Conservation (phyloP, 2,329 filamentous ascomycete species). For the Lasiodiplodia theobromae region DNA sequence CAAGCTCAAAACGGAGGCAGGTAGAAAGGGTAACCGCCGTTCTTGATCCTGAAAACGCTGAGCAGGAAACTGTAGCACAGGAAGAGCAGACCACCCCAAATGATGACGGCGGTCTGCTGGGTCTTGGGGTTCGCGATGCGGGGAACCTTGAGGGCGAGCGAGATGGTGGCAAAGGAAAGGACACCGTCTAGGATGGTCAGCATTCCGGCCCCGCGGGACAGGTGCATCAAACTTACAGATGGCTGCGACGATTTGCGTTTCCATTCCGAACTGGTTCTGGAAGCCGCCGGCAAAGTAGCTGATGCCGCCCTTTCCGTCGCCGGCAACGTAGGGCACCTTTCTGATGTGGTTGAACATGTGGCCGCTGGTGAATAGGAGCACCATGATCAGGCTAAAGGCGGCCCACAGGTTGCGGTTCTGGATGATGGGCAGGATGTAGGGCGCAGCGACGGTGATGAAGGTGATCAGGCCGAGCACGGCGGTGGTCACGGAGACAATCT, state of each 20-base stretch:
- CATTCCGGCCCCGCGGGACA: neutral
- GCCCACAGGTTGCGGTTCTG: constrained; percentile 96
- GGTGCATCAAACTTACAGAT: constrained; percentile 73
- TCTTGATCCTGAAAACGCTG: constrained; percentile 94
- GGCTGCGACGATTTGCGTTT: constrained; percentile 93
- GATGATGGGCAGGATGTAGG: constrained; percentile 80
- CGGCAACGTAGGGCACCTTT: constrained; percentile 89
- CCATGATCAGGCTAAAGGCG: constrained; percentile 82
- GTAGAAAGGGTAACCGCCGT: constrained; percentile 91
- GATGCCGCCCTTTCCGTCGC: constrained; percentile 83
- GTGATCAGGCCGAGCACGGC: constrained; percentile 74
- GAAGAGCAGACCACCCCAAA: constrained; percentile 80
- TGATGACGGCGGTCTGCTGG: constrained; percentile 81
- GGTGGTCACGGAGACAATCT: constrained; percentile 72
- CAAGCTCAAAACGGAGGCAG: constrained; percentile 79
- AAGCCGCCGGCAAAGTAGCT: constrained; percentile 92
- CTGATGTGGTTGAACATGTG: constrained; percentile 99
- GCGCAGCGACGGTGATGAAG: constrained; percentile 72
- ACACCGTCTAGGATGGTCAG: constrained; percentile 67
- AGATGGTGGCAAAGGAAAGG: constrained; percentile 87
- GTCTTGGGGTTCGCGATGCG: constrained; percentile 77
- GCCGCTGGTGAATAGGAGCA: constrained; percentile 91
- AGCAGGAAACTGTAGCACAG: constrained; percentile 92
- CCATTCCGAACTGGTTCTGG: constrained; percentile 90
- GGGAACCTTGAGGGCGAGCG: constrained; percentile 91